Percentiles rank a stretch among this genome's conserved stretches.
Evolutionary conservation across 331 rosid genomes (phyloP).

Genomic region (Pyrus hybrid): DNA sequence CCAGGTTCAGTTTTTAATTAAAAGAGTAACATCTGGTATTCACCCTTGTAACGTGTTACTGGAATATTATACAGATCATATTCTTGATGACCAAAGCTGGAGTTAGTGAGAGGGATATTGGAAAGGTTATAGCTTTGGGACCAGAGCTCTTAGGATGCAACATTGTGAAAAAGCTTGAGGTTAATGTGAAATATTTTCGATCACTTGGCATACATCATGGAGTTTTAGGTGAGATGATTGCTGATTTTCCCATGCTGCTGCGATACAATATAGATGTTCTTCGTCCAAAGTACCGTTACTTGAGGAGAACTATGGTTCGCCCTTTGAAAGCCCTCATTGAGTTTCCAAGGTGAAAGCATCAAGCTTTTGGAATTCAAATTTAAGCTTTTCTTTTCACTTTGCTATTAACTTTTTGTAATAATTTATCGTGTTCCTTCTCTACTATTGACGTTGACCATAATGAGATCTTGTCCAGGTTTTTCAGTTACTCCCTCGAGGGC

Average conservation of each 20-base stretch:
- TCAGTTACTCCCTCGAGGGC: constrained; percentile 83
- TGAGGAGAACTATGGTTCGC: constrained; percentile 82
- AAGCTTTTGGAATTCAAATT: background rate
- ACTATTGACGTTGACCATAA: background rate
- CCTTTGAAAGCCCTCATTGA: constrained; percentile 70
- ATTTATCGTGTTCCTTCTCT: background rate
- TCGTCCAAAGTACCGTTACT: constrained; percentile 71
- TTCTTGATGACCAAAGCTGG: constrained; percentile 90
- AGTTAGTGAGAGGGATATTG: constrained; percentile 60
- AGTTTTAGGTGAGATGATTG: constrained; percentile 77
- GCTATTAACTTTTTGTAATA: background rate
- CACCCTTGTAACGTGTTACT: constrained; percentile 10
- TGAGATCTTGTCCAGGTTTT: constrained; percentile 48
- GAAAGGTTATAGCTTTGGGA: constrained; percentile 75
- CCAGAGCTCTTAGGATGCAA: constrained; percentile 92
- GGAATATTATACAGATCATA: constrained; percentile 56
- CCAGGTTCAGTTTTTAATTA: background rate
- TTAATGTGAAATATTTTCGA: constrained; percentile 59
- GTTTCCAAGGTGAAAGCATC: constrained; percentile 73
- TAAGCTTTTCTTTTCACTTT: background rate
- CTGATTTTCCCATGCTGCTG: constrained; percentile 87
- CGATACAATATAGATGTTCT: constrained; percentile 67
- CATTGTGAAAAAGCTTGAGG: constrained; percentile 73
- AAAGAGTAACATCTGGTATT: background rate
- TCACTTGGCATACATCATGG: constrained; percentile 68